Conservation (phyloP, 345 rosid species). For the Zanthoxylum bungeanum region DNA sequence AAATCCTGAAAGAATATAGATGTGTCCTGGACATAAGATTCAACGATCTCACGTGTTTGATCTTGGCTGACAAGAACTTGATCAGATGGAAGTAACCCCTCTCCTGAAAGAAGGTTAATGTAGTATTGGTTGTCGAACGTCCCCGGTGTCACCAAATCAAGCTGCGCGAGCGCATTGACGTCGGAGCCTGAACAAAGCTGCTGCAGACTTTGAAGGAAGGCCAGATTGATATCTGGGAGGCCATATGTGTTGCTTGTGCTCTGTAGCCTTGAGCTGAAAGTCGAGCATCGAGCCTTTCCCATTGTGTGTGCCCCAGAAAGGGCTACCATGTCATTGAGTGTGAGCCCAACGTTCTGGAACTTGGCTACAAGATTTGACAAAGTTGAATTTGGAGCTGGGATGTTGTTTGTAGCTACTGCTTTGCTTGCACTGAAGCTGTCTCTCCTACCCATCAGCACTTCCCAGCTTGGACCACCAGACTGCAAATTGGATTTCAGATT, state of each 20-base stretch:
- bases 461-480: conserved; percentile 96
- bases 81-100: conserved; percentile 81
- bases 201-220: conserved; percentile 60
- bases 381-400: conserved; percentile 76
- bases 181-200: conserved; percentile 46
- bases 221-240: conserved; percentile 41
- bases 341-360: conserved; percentile 73
- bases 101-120: conserved; percentile 63
- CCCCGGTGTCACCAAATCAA: conserved; percentile 65
- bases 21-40: conserved; percentile 51
- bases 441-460: conserved; percentile 69
- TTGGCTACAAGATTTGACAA: conserved; percentile 46
- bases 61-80: conserved; percentile 55
- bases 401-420: conserved; percentile 51
- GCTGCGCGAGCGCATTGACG: conserved; percentile 42
- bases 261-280: conserved; percentile 54
- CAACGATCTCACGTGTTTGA: conserved; percentile 44
- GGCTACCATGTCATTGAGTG: conserved; percentile 64
- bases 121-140: conserved; percentile 88
- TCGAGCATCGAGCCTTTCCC: conserved; percentile 77
- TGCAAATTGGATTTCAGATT: conserved; percentile 13
- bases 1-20: conserved; percentile 58
- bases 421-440: conserved; percentile 68
- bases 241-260: conserved; percentile 31
- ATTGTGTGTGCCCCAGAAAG: conserved; percentile 84